Conservation (phyloP, 2,329 filamentous ascomycete genomes). For the Mycosphaerella arachidis region DNA sequence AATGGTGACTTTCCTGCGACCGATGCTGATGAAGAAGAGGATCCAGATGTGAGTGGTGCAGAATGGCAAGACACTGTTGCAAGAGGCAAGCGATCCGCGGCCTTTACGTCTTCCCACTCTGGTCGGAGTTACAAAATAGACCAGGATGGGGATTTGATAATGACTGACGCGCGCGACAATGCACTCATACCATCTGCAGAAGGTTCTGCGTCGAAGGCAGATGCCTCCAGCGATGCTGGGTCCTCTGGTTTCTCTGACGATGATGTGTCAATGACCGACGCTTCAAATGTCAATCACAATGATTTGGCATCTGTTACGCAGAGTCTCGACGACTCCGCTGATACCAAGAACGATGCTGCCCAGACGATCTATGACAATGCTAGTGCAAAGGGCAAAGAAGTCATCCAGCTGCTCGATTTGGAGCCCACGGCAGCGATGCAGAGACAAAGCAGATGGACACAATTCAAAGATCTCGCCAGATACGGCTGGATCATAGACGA, state of each 20-base stretch:
- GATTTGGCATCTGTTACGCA: not conserved
- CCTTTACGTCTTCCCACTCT: too few relatives aligned
- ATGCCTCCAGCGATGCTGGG: not conserved
- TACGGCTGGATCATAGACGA: not conserved
- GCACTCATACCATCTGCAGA: too few relatives aligned
- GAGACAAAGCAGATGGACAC: not conserved
- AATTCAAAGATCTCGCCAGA: slow-evolving; percentile 2
- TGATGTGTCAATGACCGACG: not conserved
- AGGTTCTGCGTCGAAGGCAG: not conserved
- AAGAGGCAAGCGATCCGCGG: too few relatives aligned
- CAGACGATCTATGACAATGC: not conserved
- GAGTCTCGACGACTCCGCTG: not conserved
- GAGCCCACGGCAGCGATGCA: too few relatives aligned
- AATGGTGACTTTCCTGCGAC: too few relatives aligned
- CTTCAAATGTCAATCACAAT: not conserved
- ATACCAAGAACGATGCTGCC: not conserved
- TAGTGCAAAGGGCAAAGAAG: not conserved
- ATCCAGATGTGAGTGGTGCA: too few relatives aligned
- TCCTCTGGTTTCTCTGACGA: not conserved
- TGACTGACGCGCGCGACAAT: too few relatives aligned
- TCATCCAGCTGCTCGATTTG: not conserved
- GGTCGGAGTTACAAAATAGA: too few relatives aligned
- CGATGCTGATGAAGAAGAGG: too few relatives aligned
- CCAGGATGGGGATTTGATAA: too few relatives aligned
- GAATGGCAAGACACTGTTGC: too few relatives aligned